Evolutionary conservation across 73 alveolate species (phyloP), one percentile per base, ranked within the genome.

Genomic region (Paramecium sonneborni): DNA sequence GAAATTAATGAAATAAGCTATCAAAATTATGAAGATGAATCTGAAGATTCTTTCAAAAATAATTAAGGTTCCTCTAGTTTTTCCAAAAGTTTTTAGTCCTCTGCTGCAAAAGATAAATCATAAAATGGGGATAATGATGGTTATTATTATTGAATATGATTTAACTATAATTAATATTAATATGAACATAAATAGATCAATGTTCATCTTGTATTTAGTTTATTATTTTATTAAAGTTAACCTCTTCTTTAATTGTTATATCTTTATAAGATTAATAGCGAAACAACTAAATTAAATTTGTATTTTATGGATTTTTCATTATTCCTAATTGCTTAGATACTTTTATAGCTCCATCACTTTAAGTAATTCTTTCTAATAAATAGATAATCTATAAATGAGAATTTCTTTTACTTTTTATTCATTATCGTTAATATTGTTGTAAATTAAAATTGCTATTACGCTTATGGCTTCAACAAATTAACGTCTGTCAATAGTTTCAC

Each of bases 391-490:
- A 52, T 52, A 15, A 35, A 34, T 37, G 10, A 74, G 18, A 6
- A 28, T 37, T 10, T 15, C 2, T n/a, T 3, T 28, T 74, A 74
- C 87, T 39, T 39, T 74, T 37, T 74, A 20, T 74, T 21, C 32
- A 20, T 74, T 37, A 74, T 24, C 44, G 11, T 39, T 37, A 8
- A 74, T 32, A 74, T 74, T 74, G n/a, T 74, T 34, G 68, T 74
- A 74, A 12, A 74, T 39, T 39, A 74, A 39, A 9, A 74, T 39
- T 32, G 87, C 87, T 9, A 74, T 37, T 9, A 74, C 58, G 32
- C 87, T 74, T 74, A 74, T 74, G 6, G 87, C 87, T 39, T 74
- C 87, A 34, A 74, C 87, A 74, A 74, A 74, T 14, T 74, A 74
- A n/a, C 32, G 87, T 39, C 20, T 34, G 37, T 74, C 87, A 1